Percentiles rank a stretch among this genome's conserved stretches.
Conservation (phyloP, 176 grass and related monocot species). For the Cenchrus americanus region DNA sequence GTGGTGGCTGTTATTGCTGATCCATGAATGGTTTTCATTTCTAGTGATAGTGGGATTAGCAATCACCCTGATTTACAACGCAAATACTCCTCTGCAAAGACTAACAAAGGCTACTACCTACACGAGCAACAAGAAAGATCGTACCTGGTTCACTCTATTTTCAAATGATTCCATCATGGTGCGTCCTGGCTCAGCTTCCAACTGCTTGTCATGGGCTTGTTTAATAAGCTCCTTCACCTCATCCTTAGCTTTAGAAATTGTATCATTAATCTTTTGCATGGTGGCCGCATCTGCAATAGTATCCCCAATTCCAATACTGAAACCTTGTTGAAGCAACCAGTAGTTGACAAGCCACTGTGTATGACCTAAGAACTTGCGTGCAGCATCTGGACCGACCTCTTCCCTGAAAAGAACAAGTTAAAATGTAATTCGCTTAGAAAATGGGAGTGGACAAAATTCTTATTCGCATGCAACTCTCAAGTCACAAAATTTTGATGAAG, state of each 20-base stretch:
- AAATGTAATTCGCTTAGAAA: constrained; percentile 13
- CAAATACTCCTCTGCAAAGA: constrained; percentile 2
- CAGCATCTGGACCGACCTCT: constrained; percentile 97
- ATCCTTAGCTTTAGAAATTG: constrained; percentile 84
- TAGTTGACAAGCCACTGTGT: constrained; percentile 99
- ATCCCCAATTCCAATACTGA: constrained; percentile 98
- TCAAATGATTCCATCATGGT: constrained; percentile 99
- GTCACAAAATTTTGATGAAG: background rate
- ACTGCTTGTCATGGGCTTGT: constrained; percentile 60
- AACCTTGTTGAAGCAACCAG: constrained; percentile 92
- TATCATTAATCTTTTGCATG: constrained; percentile 94
- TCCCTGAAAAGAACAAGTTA: constrained; percentile 65
- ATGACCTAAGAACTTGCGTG: constrained; percentile 95
- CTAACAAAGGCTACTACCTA: constrained; percentile 11
- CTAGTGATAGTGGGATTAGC: no score
- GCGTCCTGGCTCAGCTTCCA: constrained; percentile 94
- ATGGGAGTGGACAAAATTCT: background rate
- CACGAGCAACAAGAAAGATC: background rate
- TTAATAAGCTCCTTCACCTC: constrained; percentile 95
- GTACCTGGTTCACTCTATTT: constrained; percentile 97
- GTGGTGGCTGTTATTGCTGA: no score
- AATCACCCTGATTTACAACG: background rate
- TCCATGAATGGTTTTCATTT: no score
- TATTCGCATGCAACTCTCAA: background rate
- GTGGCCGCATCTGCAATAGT: constrained; percentile 93